phyloP scores from a whole-genome alignment of 1,284 basidiomycete species.

The Ustilago hordei region DNA sequence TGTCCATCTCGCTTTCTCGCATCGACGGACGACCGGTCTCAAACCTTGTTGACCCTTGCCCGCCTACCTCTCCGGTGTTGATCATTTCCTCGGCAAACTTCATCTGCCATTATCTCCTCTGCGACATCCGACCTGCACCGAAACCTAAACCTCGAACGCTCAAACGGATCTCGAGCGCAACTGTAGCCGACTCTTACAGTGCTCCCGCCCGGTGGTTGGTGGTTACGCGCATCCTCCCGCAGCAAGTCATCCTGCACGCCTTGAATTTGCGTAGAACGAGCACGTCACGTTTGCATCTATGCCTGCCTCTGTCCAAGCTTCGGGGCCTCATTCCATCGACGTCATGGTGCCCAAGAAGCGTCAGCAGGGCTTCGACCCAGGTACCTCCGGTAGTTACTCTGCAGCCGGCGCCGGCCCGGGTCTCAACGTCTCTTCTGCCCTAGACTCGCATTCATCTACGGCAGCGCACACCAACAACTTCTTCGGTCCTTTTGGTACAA shows the following conservation, averaged over 20 bases:
- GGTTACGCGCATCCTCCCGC: constrained; percentile 1
- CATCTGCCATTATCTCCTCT: constrained; percentile 2
- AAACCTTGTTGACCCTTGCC: constrained; percentile 13
- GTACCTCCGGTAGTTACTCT: constrained; percentile 15
- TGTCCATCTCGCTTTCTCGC: not conserved
- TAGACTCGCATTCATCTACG: constrained; percentile 13
- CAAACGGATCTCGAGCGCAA: constrained; percentile 11
- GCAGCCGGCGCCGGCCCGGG: constrained; percentile 22
- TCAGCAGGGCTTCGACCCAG: constrained; percentile 50
- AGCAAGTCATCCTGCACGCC: not conserved
- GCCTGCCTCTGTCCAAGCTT: constrained; percentile 36
- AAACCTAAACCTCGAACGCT: not conserved
- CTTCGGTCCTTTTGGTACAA: constrained; percentile 38
- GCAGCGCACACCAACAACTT: constrained; percentile 27
- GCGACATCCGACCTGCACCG: constrained; percentile 8
- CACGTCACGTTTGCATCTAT: constrained; percentile 6
- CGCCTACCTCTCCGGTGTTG: not conserved
- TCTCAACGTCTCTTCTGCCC: constrained; percentile 5
- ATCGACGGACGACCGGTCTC: constrained; percentile 12
- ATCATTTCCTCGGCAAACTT: not conserved
- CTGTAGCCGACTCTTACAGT: not conserved
- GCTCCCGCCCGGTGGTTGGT: not conserved
- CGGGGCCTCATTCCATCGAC: constrained; percentile 42
- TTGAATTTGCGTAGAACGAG: not conserved
- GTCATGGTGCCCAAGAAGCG: constrained; percentile 56